Base-by-base conservation (phyloP, 805 yeast species). In the Cyberlindnera nakhonratchasimensis region DNA sequence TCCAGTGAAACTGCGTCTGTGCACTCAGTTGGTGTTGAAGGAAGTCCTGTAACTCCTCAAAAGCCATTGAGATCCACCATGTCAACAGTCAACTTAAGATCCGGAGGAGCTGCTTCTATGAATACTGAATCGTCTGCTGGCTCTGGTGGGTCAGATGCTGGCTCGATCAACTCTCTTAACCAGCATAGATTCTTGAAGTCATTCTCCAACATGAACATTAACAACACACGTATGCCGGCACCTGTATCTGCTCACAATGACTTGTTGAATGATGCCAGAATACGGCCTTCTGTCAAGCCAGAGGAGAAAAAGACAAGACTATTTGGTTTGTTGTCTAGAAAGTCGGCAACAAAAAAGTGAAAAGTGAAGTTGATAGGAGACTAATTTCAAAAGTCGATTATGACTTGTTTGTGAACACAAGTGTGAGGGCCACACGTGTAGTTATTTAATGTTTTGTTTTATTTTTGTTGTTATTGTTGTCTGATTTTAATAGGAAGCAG, bases 111-210 rank as follows among this genome's bases (percentile, higher is more conserved):
- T n/a, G 36, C 25, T 11, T 22, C 28, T 14, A 22, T 33, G 6
- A 12, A 16, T 9, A 33, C 20, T 3, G 23, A 14, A 14, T 22
- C 36, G 12, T 23, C 26, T 22, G 19, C n/a, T 22, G 36, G 28
- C 8, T 28, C 40, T 10, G 34, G 29, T 8, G 19, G 14, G 11
- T 32, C 37, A 2, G 42, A 38, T 25, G 7, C 33, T 17, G 34
- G 34, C 1, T 43, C 47, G 5, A 21, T 32, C 13, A 16, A 21
- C 16, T 29, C 37, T 4, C 18, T 39, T 8, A 19, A 19, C 17
- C 38, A 39, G 35, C 42, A 41, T 36, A 40, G 43, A 4, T 39
- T 43, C 47, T 13, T 45, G 26, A 45, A 28, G 34, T 30, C 48
- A 6, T 29, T 45, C 30, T 45, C 48, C 23, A 45, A 17, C 11